Evolutionary conservation across 192 early-diverging fungal genomes (phyloP), one percentile per base, ranked within the genome.

Genomic region (Gonapodya sp.): DNA sequence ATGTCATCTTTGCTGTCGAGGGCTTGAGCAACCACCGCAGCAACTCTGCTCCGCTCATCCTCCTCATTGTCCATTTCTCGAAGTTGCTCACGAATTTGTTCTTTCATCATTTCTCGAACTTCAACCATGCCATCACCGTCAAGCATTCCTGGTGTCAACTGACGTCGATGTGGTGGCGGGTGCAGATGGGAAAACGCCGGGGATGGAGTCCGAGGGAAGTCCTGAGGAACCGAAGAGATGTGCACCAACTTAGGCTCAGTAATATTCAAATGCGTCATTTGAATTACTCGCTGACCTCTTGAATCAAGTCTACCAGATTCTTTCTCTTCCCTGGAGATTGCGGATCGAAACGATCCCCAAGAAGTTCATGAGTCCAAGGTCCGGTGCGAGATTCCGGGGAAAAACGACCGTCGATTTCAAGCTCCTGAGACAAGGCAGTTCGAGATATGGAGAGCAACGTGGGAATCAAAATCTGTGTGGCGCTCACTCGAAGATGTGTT

Each of bases 1-100:
- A 89, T 82, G 36, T 93, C 89, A 74, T 93, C 92, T 0, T 87
- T 81, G 8, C 84, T 82, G 36, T 92, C 91, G 80, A 93, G 80
- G 1, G 92, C 92, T 0, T 88, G 89, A 33, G 87, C 90, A 16
- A 93, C 78, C 2, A 93, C 85, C 1, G 89, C 85, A 18, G 86
- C 85, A 81, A 89, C 87, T 24, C 88, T 86, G 35, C 87, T 87
- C 36, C 89, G 75, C 24, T 64, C 46, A 35, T 93, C 91, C 2
- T 92, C 87, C 14, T 87, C 89, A 73, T 88, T 85, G 74, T 32
- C 81, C 75, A 78, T 83, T 73, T 35, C 82, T 73, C 31, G 83
- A 82, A 1, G 87, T 73, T 36, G 84, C 81, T 73, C 83, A 79
- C 18, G 79, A n/a, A 74, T 78, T 79, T 34, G 83, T 80, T 35